Base-by-base conservation (phyloP, 352 stramenopile species). In the Globisporangium acanthophoron region DNA sequence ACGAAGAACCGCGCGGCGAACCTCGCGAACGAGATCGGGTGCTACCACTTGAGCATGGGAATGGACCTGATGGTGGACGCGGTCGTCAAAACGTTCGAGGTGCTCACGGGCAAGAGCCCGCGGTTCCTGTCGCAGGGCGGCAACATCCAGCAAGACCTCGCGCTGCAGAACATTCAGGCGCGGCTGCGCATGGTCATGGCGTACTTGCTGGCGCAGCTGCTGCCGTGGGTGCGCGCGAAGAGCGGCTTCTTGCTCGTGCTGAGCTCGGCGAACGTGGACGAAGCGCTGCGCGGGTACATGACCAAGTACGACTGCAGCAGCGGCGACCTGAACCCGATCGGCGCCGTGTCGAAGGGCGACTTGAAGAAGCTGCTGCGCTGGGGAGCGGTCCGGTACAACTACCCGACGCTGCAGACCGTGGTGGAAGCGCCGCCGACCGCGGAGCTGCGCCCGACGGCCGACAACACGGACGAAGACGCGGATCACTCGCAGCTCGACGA, bases 231-330 rank as follows among this genome's bases (percentile, higher is more conserved):
- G n/a, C 88, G 97, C 20, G 86, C 80, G 27, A 93, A 93, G 58
- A 76, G 58, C 13, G 96, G 97, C 41, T 99, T 98, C 61, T 65
- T 99, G n/a, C 85, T 99, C 7, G 97, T 99, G 35, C 78, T 99
- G 21, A 97, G 96, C 54, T 98, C 90, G 37, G 96, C 92, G 41
- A 99, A 99, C 71, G 97, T 99, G 1, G 97, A 99, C 64, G 97
- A 99, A 76, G 92, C 92, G 0, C 78, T 99, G 46, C 90, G 97
- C 54, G 97, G 97, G 31, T 99, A 99, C 80, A 98, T 99, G 93
- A 99, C 97, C 47, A 99, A 99, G 76, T 99, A 99, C 63, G 97
- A 99, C 80, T 99, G 97, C 75, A 98, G 90, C 62, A 97, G 87
- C 56, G 97, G 96, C 13, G 97, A 99, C 69, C 66, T 99, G 52